Evolutionary conservation across 176 grass and related monocot genomes (phyloP), one percentile per base, ranked within the genome.

Genomic region (Eleusine coracana): DNA sequence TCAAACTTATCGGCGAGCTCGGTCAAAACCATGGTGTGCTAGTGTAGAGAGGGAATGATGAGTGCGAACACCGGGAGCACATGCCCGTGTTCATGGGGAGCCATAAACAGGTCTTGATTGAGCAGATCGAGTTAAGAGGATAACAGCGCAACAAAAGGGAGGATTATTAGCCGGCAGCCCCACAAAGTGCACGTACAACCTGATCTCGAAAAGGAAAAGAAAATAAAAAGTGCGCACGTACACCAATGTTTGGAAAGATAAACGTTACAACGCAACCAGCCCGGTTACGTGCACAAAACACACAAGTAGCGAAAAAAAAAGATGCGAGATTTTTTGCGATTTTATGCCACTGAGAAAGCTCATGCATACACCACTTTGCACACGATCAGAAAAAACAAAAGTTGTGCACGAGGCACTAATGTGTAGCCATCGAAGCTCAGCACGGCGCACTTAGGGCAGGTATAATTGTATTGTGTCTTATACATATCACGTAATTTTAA

Each of bases 101-200:
- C 50, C 41, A 27, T 40, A 75, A 55, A 83, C 52, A 40, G 42
- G 3, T 10, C 73, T 63, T 73, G 14, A 54, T 83, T 55, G 49
- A 73, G 88, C 68, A 2, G 62, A 79, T 74, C 88, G 68, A 86
- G 84, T 36, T 69, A 6, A 17, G 21, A 73, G 41, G 83, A 83
- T 85, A 85, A 70, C 46, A 80, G 23, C 36, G 71, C 71, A 76
- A 25, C 71, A 23, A 85, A 40, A 62, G 61, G 18, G 50, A 12
- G 37, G 20, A 6, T 23, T n/a, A 60, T n/a, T 60, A 62, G 59
- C 59, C 8, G 0, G 21, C 20, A 58, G 20, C 59, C 59, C 23
- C 59, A 29, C 56, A 59, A 23, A 63, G 60, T 29, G 60, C 60
- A 63, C 60, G 25, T 27, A 12, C 59, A 63, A 14, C 60, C 60